phyloP scores from a whole-genome alignment of 2,329 filamentous ascomycete genomes.

The Exserohilum rostratum region DNA sequence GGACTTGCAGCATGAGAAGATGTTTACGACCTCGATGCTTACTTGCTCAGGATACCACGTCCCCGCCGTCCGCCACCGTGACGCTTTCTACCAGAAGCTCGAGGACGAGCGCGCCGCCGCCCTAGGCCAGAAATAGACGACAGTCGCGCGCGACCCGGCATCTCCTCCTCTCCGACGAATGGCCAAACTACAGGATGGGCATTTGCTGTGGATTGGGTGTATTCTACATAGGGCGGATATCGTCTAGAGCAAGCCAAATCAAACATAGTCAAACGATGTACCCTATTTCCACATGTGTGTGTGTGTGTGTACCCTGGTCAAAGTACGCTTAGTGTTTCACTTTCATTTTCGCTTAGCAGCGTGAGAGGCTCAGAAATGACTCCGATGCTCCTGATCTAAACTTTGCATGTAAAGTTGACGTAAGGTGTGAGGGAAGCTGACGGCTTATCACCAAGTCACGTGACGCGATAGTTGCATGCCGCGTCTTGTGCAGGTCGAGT shows the following conservation, averaged over 20 bases:
- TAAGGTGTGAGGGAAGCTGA: background rate
- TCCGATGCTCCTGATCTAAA: too few species aligned
- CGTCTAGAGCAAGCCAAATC: constrained; percentile 29
- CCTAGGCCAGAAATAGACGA: constrained; percentile 46
- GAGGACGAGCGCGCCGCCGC: constrained; percentile 64
- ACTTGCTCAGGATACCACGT: constrained; percentile 65
- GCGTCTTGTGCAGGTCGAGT: background rate
- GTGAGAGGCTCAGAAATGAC: too few species aligned
- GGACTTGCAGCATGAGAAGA: background rate
- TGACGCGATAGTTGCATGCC: background rate
- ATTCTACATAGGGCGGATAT: constrained; percentile 39
- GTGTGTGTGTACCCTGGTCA: too few species aligned
- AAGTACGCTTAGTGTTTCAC: too few species aligned
- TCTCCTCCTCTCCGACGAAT: constrained; percentile 38
- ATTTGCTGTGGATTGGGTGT: constrained; percentile 35
- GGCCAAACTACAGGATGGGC: constrained; percentile 32
- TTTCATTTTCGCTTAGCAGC: too few species aligned
- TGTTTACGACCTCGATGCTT: background rate
- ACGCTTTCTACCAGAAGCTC: constrained; percentile 67
- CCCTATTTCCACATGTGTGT: background rate
- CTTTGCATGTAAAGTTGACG: too few species aligned
- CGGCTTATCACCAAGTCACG: background rate
- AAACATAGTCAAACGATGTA: constrained; percentile 7
- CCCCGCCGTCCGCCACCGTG: constrained; percentile 66
- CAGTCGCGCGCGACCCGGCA: constrained; percentile 19